phyloP scores from a whole-genome alignment of 768 basidiomycete genomes.

The Dictyophora rubrovolvata region DNA sequence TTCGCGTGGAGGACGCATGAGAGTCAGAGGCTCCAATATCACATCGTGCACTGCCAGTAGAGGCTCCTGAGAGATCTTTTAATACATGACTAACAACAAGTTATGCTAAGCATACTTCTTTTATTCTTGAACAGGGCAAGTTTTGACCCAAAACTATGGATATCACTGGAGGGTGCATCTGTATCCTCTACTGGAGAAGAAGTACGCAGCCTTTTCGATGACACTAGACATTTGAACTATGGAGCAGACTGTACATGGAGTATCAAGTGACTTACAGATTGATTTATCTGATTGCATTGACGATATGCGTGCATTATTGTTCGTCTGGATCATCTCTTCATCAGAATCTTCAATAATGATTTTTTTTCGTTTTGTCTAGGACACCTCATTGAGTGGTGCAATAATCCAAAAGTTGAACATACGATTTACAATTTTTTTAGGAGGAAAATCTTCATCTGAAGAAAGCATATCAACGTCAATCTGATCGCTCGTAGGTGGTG shows the following conservation, averaged over 20 bases:
- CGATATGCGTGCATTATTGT: conserved; percentile 14
- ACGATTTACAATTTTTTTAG: conserved; percentile 29
- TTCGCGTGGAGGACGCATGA: neutral
- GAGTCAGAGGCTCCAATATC: neutral
- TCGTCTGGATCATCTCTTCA: conserved; percentile 33
- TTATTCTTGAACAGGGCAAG: conserved; percentile 11
- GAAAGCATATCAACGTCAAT: conserved; percentile 68
- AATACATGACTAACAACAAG: neutral
- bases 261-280: neutral
- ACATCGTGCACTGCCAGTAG: neutral
- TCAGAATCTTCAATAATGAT: conserved; percentile 61
- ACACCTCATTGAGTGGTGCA: neutral
- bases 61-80: neutral
- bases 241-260: neutral
- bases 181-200: conserved; percentile 10
- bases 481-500: conserved; percentile 70
- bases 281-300: conserved; percentile 10
- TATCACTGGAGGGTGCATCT: neutral
- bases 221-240: conserved; percentile 1
- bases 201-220: conserved; percentile 7
- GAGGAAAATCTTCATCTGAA: conserved; percentile 27
- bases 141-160: conserved; percentile 8
- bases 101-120: neutral
- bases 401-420: conserved; percentile 10
- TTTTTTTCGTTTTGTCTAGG: conserved; percentile 48